Evolutionary conservation across 129 eudicot species (phyloP).

Genomic region (carrot (Daucus carota)): DNA sequence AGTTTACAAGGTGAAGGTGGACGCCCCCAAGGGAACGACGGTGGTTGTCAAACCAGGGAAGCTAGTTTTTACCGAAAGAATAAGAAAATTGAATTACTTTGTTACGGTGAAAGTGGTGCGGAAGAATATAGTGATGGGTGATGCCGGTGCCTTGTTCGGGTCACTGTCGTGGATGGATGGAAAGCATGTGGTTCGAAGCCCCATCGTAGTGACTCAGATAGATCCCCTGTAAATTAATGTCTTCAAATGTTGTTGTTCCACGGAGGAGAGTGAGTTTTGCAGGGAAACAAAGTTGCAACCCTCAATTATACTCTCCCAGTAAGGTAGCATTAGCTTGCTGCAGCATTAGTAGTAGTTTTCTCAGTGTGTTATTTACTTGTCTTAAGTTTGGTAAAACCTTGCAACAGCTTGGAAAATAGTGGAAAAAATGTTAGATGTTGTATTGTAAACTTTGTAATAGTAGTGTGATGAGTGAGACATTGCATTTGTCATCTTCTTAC

Average conservation of each 20-base stretch:
- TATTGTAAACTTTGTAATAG: background rate
- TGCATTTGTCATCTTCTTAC: background rate
- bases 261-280: constrained; percentile 2
- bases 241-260: background rate
- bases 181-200: constrained; percentile 29
- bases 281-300: background rate
- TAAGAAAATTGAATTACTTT: constrained; percentile 29
- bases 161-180: constrained; percentile 49
- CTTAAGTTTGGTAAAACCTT: constrained; percentile 1
- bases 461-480: background rate
- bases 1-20: constrained; percentile 12
- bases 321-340: background rate
- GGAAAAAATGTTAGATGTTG: background rate
- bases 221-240: constrained; percentile 27
- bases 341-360: background rate
- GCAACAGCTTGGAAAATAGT: background rate
- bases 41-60: constrained; percentile 36
- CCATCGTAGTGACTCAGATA: constrained; percentile 32
- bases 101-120: constrained; percentile 31
- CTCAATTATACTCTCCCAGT: background rate
- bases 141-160: constrained; percentile 48
- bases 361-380: background rate
- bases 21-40: constrained; percentile 37
- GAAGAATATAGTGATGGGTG: constrained; percentile 30
- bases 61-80: constrained; percentile 35